phyloP scores from a whole-genome alignment of 2,329 filamentous ascomycete genomes.

The Ophiocordyceps robertsii region DNA sequence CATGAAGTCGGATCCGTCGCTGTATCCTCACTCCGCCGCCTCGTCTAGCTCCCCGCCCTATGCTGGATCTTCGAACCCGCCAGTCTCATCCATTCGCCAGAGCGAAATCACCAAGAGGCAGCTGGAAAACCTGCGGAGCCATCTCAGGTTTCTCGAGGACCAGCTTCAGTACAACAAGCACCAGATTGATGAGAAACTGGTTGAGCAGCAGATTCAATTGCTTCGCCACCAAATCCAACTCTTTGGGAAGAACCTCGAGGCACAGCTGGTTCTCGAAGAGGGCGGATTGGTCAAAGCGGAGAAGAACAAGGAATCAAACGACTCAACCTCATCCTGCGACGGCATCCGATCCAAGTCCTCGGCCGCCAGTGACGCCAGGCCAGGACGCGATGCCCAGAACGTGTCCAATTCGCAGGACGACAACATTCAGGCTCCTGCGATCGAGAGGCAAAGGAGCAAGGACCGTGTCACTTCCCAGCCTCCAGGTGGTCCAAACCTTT shows the following conservation, averaged over 20 bases:
- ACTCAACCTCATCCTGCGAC: constrained; percentile 6
- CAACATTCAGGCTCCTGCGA: constrained; percentile 2
- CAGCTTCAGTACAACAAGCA: constrained; percentile 49
- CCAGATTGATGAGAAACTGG: constrained; percentile 43
- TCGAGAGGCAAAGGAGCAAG: constrained; percentile 3
- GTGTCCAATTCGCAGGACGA: constrained; percentile 6
- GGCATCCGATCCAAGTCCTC: constrained; percentile 1
- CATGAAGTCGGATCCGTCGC: constrained; percentile 5
- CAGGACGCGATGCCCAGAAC: constrained; percentile 4
- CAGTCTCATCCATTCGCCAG: constrained; percentile 43
- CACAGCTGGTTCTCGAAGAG: constrained; percentile 32
- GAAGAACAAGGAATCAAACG: constrained; percentile 9
- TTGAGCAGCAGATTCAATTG: constrained; percentile 27
- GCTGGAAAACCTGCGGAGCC: constrained; percentile 34
- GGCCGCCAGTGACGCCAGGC: constrained; percentile 5
- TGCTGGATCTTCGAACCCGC: constrained; percentile 19
- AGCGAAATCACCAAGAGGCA: constrained; percentile 50
- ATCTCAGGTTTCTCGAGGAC: constrained; percentile 42
- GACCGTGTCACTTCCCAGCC: constrained; percentile 7
- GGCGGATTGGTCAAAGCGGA: constrained; percentile 24
- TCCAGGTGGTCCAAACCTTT: constrained; percentile 12
- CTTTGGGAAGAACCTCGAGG: constrained; percentile 33
- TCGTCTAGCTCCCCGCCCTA: constrained; percentile 6
- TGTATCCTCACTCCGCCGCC: constrained; percentile 5
- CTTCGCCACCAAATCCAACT: constrained; percentile 32